Percentiles rank a stretch among this genome's conserved stretches.
Conservation (phyloP, 2,329 filamentous ascomycete species). For the Verruconis gallopava region DNA sequence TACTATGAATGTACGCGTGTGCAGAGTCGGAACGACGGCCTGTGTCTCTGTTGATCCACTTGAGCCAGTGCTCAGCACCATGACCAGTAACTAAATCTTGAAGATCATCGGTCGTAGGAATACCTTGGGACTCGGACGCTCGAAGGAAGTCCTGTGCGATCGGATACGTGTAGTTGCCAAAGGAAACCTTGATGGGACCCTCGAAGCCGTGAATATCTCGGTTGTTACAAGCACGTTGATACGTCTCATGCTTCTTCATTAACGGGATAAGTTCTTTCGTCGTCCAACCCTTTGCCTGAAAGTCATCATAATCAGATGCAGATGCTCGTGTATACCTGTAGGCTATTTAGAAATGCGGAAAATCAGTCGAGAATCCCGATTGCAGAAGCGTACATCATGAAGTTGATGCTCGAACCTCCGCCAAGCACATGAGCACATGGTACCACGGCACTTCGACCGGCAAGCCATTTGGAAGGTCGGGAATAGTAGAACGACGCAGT, state of each 20-base stretch:
- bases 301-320: slow-evolving; percentile 64
- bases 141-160: slow-evolving; percentile 72
- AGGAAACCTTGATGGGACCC: slow-evolving; percentile 71
- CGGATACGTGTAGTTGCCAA: slow-evolving; percentile 69
- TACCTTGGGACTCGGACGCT: slow-evolving; percentile 59
- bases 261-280: slow-evolving; percentile 62
- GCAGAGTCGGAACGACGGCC: slow-evolving; percentile 65
- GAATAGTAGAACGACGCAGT: slow-evolving; percentile 74
- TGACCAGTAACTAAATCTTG: slow-evolving; percentile 56
- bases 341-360: neutral
- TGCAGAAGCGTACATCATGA: slow-evolving; percentile 46
- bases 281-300: slow-evolving; percentile 67
- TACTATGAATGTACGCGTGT: slow-evolving; percentile 67
- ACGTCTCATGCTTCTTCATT: slow-evolving; percentile 73
- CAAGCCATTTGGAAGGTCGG: slow-evolving; percentile 57
- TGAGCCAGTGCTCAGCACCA: slow-evolving; percentile 71
- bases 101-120: slow-evolving; percentile 62
- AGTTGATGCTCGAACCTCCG: slow-evolving; percentile 63
- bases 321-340: slow-evolving; percentile 59
- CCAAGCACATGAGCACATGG: slow-evolving; percentile 61
- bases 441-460: slow-evolving; percentile 59
- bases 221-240: slow-evolving; percentile 43
- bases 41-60: slow-evolving; percentile 64
- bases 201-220: slow-evolving; percentile 62
- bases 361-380: neutral